phyloP scores from a whole-genome alignment of 139 green algal species.

The Chlamydomonas sp. region DNA sequence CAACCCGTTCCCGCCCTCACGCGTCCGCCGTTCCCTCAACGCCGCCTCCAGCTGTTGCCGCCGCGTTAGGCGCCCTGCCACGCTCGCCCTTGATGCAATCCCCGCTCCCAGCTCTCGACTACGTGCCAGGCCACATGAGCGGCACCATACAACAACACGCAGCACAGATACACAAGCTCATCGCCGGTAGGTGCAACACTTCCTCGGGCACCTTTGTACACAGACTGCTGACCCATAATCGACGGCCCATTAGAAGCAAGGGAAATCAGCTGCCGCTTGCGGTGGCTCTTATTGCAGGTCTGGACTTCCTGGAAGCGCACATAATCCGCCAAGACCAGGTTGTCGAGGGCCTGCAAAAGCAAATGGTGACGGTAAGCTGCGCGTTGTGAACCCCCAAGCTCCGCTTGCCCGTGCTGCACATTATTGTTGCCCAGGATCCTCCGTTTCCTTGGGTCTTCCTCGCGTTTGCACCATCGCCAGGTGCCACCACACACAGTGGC shows the following conservation, averaged over 20 bases:
- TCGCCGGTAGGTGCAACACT: background rate
- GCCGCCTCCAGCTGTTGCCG: background rate
- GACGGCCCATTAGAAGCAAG: too few species aligned
- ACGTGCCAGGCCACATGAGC: constrained; percentile 9
- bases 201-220: too few species aligned
- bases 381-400: background rate
- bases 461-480: too few species aligned
- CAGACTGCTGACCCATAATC: too few species aligned
- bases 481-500: too few species aligned
- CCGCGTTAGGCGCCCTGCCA: background rate
- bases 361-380: constrained; percentile 26
- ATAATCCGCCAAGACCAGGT: constrained; percentile 52
- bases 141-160: constrained; percentile 48
- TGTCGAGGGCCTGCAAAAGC: constrained; percentile 49
- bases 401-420: too few species aligned
- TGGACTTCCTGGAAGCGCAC: constrained; percentile 56
- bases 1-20: background rate
- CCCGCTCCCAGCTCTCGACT: background rate
- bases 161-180: constrained; percentile 55
- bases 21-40: background rate
- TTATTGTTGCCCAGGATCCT: too few species aligned
- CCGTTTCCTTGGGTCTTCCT: too few species aligned
- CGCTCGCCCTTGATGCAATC: background rate
- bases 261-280: too few species aligned
- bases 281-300: constrained; percentile 8